Base-by-base conservation (phyloP, 768 basidiomycete species). In the Suillus luteus region DNA sequence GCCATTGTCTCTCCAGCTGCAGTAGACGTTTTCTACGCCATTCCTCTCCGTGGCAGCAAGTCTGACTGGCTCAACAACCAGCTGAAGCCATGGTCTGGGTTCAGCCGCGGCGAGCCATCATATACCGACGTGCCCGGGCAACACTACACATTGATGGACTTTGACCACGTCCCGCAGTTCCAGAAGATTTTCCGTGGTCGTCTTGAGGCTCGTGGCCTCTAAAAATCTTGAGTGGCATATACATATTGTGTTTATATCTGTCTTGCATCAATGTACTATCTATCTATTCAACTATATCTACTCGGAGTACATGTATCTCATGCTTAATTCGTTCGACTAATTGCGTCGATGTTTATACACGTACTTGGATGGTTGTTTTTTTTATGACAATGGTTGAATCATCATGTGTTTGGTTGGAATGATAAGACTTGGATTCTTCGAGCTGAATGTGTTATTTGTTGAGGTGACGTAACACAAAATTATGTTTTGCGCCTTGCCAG, bases 101-200 rank as follows among this genome's bases (percentile, higher is more conserved):
- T 67, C 68, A 63, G 72, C 44, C 73, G 73, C 2, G 17, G 54
- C 38, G 68, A 75, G 61, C 63, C 72, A 3, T 12, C 63, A 7
- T 73, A 64, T 6, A 73, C 65, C 0, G 72, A 73, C 12, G 72
- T 73, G 3, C 72, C 72, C 0, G 72, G 72, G 22, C 68, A 71
- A 17, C 72, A 73, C 57, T 73, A 73, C 59, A 75, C 72, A 1
- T 64, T 73, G 15, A 75, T 73, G 73, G 72, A 73, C 64, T 68
- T 73, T 41, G 73, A 75, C 58, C 72, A 73, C 38, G 72, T 75
- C 5, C 73, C 73, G 0, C 66, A 63, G 0, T 75, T 73, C 66
- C 72, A 73, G 57, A 73, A 71, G 64, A 67, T 73, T 51, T 73
- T 73, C 67, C 73, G 72, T 11, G 57, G 4, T 31, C 65, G 66